Evolutionary conservation across 2,329 filamentous ascomycete genomes (phyloP).

Genomic region (Phialemoniopsis sp.): DNA sequence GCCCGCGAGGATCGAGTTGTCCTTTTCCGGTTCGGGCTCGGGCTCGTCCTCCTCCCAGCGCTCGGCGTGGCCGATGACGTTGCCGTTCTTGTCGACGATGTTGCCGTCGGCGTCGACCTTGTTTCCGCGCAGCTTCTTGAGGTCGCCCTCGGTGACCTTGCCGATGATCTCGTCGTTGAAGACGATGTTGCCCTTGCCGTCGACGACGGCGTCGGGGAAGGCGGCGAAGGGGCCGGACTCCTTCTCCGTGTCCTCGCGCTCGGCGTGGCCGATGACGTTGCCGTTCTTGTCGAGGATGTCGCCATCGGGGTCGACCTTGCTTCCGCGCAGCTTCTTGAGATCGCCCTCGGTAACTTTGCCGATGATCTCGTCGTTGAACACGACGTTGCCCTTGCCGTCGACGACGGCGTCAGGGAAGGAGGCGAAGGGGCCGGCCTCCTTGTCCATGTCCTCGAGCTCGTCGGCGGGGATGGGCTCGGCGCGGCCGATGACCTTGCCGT

Average conservation of each 20-base stretch:
- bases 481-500: conserved; percentile 63
- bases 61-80: conserved; percentile 63
- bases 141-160: conserved; percentile 59
- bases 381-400: conserved; percentile 47
- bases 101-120: conserved; percentile 66
- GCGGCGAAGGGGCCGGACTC: conserved; percentile 52
- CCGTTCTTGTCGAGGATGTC: conserved; percentile 65
- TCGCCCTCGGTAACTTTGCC: conserved; percentile 63
- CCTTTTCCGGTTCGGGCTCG: conserved; percentile 42
- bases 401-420: conserved; percentile 52
- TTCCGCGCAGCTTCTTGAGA: conserved; percentile 58
- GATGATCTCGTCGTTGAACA: conserved; percentile 47
- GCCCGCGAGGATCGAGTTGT: conserved; percentile 61
- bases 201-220: conserved; percentile 50
- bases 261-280: conserved; percentile 62
- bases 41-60: conserved; percentile 61
- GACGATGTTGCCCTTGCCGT: conserved; percentile 47
- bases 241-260: conserved; percentile 55
- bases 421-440: conserved; percentile 49
- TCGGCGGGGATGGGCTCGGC: conserved; percentile 58
- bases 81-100: conserved; percentile 63
- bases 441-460: conserved; percentile 42
- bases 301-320: conserved; percentile 63
- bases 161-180: conserved; percentile 53
- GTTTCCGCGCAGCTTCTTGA: conserved; percentile 60